Evolutionary conservation across 805 yeast species (phyloP), one percentile per base, ranked within the genome.

Genomic region (Tetrapisispora namnaoensis): DNA sequence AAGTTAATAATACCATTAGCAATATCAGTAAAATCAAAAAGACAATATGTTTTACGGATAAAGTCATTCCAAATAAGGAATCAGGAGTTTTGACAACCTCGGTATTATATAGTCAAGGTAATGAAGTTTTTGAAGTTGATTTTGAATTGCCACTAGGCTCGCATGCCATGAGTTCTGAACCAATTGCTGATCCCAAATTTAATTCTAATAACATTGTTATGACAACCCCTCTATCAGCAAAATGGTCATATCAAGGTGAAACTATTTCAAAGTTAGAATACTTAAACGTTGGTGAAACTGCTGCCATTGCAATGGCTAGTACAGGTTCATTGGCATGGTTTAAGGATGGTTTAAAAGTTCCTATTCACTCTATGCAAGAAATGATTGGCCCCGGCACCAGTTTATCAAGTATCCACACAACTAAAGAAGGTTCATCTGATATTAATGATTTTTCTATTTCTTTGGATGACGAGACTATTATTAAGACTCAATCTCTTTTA

Each of bases 131-230:
- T 47, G 63, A 61, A 43, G 49, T 65, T 22, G 61, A 58, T 32
- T 53, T 52, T 39, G 52, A 54, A 16, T 45, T 65, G 47, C 69
- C 69, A 16, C 24, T 61, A 28, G 69, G 69, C 4, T 46, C 56
- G 3, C 50, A 52, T 36, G 45, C 51, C 34, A 40, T 30, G 18
- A 13, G 32, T 20, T 8, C 39, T 30, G 48, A 44, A 9, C 30
- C 16, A 16, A 11, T 39, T 3, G 28, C 37, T 32, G 38, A 42
- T 2, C 47, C 55, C 1, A 21, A 83, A 80, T 58, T 71, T 79
- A 50, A 75, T 2, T 59, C 59, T 44, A 63, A 46, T 13, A 49
- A 48, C 4, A 28, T 45, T 28, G 14, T n/a, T 7, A n/a, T 35
- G 6, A 43, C 35, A 22, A 35, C 44, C 51, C 45, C 54, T 62